phyloP scores from a whole-genome alignment of 805 yeast species.

The Nakazawaea holstii region DNA sequence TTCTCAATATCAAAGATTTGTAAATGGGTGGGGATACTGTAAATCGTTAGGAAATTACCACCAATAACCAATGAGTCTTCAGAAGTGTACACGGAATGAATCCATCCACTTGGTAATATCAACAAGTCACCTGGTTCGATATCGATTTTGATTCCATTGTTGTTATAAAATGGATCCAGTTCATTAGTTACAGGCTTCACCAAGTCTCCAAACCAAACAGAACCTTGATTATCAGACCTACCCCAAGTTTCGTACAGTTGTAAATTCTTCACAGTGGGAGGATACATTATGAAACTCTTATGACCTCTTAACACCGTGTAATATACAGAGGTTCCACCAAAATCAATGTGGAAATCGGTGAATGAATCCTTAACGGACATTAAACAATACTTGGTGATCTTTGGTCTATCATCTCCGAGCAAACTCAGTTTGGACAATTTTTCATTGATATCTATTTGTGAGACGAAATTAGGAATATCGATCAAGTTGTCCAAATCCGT shows the following conservation, averaged over 20 bases:
- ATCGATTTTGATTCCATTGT: constrained; percentile 27
- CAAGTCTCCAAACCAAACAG: constrained; percentile 59
- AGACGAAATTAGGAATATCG: constrained; percentile 61
- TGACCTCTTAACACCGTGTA: constrained; percentile 75
- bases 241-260: constrained; percentile 70
- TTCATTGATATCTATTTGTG: constrained; percentile 62
- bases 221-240: constrained; percentile 52
- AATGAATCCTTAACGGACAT: constrained; percentile 80
- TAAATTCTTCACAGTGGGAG: constrained; percentile 66
- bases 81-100: constrained; percentile 85
- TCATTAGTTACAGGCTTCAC: constrained; percentile 14
- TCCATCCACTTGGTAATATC: constrained; percentile 89
- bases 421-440: constrained; percentile 25
- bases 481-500: constrained; percentile 44
- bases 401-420: constrained; percentile 33
- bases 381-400: constrained; percentile 70
- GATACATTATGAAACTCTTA: constrained; percentile 71
- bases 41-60: constrained; percentile 74
- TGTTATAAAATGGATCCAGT: constrained; percentile 22
- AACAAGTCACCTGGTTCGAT: constrained; percentile 62
- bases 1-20: constrained; percentile 58
- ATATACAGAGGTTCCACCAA: constrained; percentile 89
- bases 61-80: constrained; percentile 78
- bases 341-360: constrained; percentile 89
- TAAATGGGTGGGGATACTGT: constrained; percentile 59